Evolutionary conservation across 225 moss, liverwort and hornwort species (phyloP).

Genomic region (Sphagnum tenellum): DNA sequence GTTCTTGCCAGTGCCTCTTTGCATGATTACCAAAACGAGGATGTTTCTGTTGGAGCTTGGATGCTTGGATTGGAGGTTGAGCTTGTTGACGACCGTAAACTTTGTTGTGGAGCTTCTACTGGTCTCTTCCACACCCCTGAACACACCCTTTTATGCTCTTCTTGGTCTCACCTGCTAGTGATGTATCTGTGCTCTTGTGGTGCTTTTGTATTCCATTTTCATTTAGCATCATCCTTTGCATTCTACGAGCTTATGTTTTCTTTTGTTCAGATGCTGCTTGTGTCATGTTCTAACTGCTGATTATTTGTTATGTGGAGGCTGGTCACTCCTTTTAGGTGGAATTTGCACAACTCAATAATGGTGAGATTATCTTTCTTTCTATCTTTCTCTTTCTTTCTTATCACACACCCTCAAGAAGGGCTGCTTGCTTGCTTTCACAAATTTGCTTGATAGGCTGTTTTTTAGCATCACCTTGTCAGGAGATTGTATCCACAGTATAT

Average conservation of each 20-base stretch:
- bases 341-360: conserved; percentile 31
- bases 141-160: conserved; percentile 1
- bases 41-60: conserved; percentile 90
- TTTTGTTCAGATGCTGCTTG: background rate
- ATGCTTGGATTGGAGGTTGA: conserved; percentile 83
- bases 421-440: too few relatives aligned
- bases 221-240: background rate
- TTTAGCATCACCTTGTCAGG: too few relatives aligned
- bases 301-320: conserved; percentile 22
- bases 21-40: conserved; percentile 92
- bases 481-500: too few relatives aligned
- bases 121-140: conserved; percentile 28
- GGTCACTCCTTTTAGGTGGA: conserved; percentile 29
- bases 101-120: conserved; percentile 68
- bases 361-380: conserved; percentile 1
- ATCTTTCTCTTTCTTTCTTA: too few relatives aligned
- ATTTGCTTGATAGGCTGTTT: too few relatives aligned
- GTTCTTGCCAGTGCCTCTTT: conserved; percentile 55
- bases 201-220: background rate
- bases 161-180: background rate
- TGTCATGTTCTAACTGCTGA: conserved; percentile 7
- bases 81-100: conserved; percentile 73
- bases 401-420: too few relatives aligned
- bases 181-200: background rate
- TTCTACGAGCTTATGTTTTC: background rate